Evolutionary conservation across 805 yeast species (phyloP).

Genomic region (Citeromyces matritensis): DNA sequence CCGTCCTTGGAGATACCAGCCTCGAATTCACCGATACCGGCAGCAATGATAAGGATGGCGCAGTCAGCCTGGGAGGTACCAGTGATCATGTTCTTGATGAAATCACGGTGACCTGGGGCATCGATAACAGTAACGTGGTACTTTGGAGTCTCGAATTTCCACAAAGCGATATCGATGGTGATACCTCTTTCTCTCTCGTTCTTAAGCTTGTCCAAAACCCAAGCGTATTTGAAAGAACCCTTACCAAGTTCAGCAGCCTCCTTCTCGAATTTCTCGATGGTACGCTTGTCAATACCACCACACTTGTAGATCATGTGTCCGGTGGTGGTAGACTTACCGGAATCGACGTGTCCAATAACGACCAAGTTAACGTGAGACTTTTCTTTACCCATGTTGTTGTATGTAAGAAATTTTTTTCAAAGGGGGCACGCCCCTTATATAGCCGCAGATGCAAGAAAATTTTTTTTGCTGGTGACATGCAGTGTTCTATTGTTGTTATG

Average conservation of each 20-base stretch:
- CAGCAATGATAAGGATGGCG: constrained; percentile 82
- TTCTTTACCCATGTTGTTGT: constrained; percentile 55
- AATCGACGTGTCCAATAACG: constrained; percentile 99
- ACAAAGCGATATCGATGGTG: constrained; percentile 86
- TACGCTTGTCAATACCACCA: constrained; percentile 99
- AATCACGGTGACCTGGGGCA: constrained; percentile 95
- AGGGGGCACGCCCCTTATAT: too few relatives aligned
- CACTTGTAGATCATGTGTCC: constrained; percentile 99
- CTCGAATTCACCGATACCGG: constrained; percentile 91
- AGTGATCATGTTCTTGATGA: constrained; percentile 92
- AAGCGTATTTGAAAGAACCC: constrained; percentile 96
- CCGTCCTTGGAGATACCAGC: constrained; percentile 93
- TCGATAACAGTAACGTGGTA: constrained; percentile 84
- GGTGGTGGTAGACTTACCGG: constrained; percentile 97
- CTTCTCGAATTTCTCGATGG: constrained; percentile 95
- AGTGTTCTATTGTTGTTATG: too few relatives aligned
- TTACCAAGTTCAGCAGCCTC: constrained; percentile 96
- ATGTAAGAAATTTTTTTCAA: not conserved
- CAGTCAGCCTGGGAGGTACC: constrained; percentile 93
- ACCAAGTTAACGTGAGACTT: constrained; percentile 99
- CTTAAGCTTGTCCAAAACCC: constrained; percentile 92
- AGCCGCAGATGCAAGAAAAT: too few relatives aligned
- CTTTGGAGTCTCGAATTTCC: constrained; percentile 88
- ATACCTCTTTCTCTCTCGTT: constrained; percentile 97
- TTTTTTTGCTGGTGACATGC: too few relatives aligned